Conservation (phyloP, 2,329 filamentous ascomycete genomes). For the Stachybotrys chartarum region DNA sequence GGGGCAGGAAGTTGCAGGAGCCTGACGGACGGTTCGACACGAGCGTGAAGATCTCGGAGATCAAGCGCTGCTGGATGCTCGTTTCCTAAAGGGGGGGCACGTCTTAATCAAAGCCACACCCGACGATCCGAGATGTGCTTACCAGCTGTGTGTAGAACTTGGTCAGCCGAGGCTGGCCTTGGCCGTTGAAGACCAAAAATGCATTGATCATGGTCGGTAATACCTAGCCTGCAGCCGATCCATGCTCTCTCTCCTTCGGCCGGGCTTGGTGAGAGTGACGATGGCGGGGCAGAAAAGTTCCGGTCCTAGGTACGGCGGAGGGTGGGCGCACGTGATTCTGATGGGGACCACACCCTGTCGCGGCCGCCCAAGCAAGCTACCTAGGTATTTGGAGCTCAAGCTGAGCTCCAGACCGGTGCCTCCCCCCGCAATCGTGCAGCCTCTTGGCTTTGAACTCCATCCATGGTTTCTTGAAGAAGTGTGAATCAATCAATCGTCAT, state of each 20-base stretch:
- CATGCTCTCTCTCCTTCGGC: not conserved
- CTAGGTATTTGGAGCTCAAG: not conserved
- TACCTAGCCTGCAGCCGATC: not conserved
- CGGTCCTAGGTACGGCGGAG: not conserved
- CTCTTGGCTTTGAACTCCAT: not conserved
- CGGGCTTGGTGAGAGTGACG: not conserved
- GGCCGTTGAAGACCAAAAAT: slow-evolving; percentile 97
- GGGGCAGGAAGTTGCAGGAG: slow-evolving; percentile 93
- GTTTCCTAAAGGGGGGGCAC: slow-evolving; percentile 61
- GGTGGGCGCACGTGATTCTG: not conserved
- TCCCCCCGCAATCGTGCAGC: not conserved
- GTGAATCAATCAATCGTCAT: not conserved
- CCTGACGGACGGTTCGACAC: slow-evolving; percentile 87
- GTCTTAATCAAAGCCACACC: not conserved
- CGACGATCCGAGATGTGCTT: slow-evolving; percentile 8
- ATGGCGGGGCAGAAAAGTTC: not conserved
- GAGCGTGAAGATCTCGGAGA: slow-evolving; percentile 94
- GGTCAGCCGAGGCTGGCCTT: slow-evolving; percentile 89
- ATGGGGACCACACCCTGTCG: not conserved
- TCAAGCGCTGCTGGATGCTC: slow-evolving; percentile 90
- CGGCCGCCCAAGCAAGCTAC: not conserved
- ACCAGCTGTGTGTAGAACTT: slow-evolving; percentile 99
- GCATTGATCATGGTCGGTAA: slow-evolving; percentile 81
- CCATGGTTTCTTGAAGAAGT: too few species aligned
- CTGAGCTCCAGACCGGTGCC: not conserved